A percentile compares a stretch with the other conserved stretches of the same genome.
phyloP scores from a whole-genome alignment of 23 red algal genomes.

The Gracilaria gracilis region DNA sequence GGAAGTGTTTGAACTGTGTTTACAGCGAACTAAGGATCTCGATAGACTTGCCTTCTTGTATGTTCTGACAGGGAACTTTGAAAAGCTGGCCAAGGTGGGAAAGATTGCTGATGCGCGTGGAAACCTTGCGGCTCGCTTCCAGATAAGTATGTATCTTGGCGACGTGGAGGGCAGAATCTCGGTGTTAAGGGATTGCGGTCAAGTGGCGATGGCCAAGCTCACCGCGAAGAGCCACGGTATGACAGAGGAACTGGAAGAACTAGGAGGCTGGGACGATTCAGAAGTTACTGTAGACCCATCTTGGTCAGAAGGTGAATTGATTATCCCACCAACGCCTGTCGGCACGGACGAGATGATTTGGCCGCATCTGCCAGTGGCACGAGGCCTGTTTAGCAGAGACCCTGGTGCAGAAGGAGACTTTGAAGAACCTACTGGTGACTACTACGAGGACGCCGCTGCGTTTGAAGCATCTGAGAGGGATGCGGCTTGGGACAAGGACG shows the following conservation, averaged over 20 bases:
- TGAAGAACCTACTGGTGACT: slow-evolving; percentile 87
- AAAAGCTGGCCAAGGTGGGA: slow-evolving; percentile 86
- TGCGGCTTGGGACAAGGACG: slow-evolving; percentile 62
- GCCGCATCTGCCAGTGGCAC: slow-evolving; percentile 77
- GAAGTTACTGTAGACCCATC: slow-evolving; percentile 13
- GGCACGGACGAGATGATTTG: slow-evolving; percentile 73
- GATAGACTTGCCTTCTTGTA: slow-evolving; percentile 93
- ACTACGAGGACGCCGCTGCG: slow-evolving; percentile 95
- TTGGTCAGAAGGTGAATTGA: slow-evolving; percentile 35
- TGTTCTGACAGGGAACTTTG: slow-evolving; percentile 94
- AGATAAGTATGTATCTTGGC: slow-evolving; percentile 92
- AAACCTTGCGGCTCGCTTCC: slow-evolving; percentile 83
- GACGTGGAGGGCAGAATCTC: slow-evolving; percentile 71
- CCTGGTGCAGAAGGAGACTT: slow-evolving; percentile 82
- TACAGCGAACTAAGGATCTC: slow-evolving; percentile 88
- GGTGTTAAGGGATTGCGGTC: slow-evolving; percentile 85
- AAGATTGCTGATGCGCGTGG: slow-evolving; percentile 90
- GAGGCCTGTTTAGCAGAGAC: slow-evolving; percentile 79
- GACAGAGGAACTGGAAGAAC: slow-evolving; percentile 65
- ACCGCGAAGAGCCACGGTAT: slow-evolving; percentile 76
- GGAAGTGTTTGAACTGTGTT: slow-evolving; percentile 88
- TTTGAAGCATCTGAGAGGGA: slow-evolving; percentile 85
- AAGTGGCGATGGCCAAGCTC: slow-evolving; percentile 78
- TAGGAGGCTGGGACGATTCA: slow-evolving; percentile 53
- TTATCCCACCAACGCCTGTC: slow-evolving; percentile 75